A percentile compares a stretch with the other conserved stretches of the same genome.
phyloP scores from a whole-genome alignment of 148 eudicot species.

The Rhododendron mucronatum region DNA sequence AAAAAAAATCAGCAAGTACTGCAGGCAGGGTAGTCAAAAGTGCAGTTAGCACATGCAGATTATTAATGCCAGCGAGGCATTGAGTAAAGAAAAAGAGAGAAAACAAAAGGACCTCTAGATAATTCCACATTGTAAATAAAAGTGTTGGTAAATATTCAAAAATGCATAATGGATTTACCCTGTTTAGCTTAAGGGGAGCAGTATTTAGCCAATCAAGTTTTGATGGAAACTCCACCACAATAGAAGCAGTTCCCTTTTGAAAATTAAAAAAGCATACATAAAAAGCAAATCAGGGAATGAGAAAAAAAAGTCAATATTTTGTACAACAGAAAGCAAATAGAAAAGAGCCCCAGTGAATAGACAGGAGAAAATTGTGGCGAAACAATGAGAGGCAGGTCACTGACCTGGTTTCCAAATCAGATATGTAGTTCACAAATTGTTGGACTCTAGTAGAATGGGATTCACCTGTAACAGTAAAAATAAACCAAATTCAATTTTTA shows the following conservation, averaged over 20 bases:
- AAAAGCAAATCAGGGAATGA: background rate
- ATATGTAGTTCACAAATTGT: slow-evolving; percentile 72
- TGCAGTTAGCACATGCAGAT: background rate
- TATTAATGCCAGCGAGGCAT: background rate
- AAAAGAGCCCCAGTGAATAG: background rate
- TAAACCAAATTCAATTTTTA: background rate
- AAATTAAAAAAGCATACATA: background rate
- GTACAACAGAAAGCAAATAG: background rate
- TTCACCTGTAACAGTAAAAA: slow-evolving; percentile 40
- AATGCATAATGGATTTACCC: slow-evolving; percentile 39
- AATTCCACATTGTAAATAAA: background rate
- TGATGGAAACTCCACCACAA: slow-evolving; percentile 87
- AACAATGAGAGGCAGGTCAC: slow-evolving; percentile 13
- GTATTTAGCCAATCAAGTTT: slow-evolving; percentile 92
- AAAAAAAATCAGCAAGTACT: background rate
- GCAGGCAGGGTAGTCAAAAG: background rate
- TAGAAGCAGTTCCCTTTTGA: slow-evolving; percentile 52
- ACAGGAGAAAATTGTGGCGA: background rate
- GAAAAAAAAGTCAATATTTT: background rate
- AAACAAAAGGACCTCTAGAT: background rate
- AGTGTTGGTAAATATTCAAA: background rate
- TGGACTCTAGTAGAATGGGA: slow-evolving; percentile 56
- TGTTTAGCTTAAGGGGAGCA: slow-evolving; percentile 79
- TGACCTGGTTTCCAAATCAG: slow-evolving; percentile 73
- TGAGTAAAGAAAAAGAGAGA: background rate